A percentile compares a stretch with the other conserved stretches of the same genome.
Evolutionary conservation across 768 basidiomycete species (phyloP).

Genomic region (Xerocomus spinulosus): DNA sequence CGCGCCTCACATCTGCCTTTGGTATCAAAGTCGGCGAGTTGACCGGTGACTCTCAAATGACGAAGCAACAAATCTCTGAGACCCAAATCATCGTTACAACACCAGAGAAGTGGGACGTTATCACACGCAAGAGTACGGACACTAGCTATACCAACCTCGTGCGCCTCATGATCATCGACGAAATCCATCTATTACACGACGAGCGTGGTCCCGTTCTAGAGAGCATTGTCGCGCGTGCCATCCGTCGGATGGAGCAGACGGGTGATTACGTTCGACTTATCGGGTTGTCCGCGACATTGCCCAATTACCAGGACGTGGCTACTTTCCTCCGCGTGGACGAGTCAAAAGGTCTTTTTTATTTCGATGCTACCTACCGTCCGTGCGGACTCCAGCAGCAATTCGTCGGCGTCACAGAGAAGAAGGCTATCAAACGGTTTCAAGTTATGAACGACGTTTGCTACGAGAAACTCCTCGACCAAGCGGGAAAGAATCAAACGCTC

Average conservation of each 20-base stretch:
- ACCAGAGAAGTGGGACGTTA: constrained; percentile 99
- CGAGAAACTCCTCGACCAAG: constrained; percentile 95
- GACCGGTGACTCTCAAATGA: constrained; percentile 97
- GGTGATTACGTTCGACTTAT: constrained; percentile 90
- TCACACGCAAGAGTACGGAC: constrained; percentile 96
- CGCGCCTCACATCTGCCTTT: constrained; percentile 56
- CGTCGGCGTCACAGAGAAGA: constrained; percentile 97
- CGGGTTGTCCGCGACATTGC: constrained; percentile 94
- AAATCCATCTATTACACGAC: constrained; percentile 96
- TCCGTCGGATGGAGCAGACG: constrained; percentile 92
- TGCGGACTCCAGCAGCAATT: constrained; percentile 96
- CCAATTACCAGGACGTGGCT: constrained; percentile 97
- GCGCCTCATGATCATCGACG: constrained; percentile 94
- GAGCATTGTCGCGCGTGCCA: constrained; percentile 83
- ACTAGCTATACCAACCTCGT: constrained; percentile 97
- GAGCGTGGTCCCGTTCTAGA: constrained; percentile 97
- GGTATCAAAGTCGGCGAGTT: constrained; percentile 91
- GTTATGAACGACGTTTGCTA: constrained; percentile 99
- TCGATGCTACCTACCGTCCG: constrained; percentile 90
- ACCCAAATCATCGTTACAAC: constrained; percentile 99
- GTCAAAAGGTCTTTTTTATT: constrained; percentile 92
- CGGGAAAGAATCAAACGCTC: constrained; percentile 83
- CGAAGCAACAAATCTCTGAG: constrained; percentile 93
- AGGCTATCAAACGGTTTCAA: constrained; percentile 97
- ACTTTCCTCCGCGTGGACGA: constrained; percentile 94